Conservation (phyloP, 2,329 filamentous ascomycete genomes). For the Beauveria australis region DNA sequence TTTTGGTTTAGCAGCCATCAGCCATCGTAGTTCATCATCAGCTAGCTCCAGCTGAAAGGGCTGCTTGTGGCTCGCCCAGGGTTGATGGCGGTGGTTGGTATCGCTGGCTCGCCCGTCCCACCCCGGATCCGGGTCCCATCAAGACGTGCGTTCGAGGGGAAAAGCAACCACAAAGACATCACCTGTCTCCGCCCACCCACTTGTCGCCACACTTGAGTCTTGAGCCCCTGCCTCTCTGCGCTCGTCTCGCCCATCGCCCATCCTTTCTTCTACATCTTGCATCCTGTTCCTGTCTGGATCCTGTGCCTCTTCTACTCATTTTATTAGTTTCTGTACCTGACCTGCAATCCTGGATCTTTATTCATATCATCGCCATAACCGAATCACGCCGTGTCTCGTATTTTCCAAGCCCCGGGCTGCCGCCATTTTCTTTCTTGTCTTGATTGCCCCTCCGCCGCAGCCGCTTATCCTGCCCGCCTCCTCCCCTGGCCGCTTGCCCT, state of each 20-base stretch:
- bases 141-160: slow-evolving; percentile 22
- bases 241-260: background rate
- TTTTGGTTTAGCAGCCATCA: background rate
- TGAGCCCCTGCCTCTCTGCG: slow-evolving; percentile 8
- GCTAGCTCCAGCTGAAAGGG: slow-evolving; percentile 1
- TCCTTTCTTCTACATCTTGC: slow-evolving; percentile 5
- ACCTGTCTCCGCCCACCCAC: slow-evolving; percentile 19
- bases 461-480: slow-evolving; percentile 7
- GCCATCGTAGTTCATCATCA: slow-evolving; percentile 4
- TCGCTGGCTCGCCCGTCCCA: slow-evolving; percentile 11
- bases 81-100: slow-evolving; percentile 12
- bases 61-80: slow-evolving; percentile 4
- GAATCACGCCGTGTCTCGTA: slow-evolving; percentile 2
- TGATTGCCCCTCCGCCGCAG: background rate
- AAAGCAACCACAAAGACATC: slow-evolving; percentile 25
- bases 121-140: slow-evolving; percentile 29
- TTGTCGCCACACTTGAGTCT: slow-evolving; percentile 10
- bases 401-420: background rate
- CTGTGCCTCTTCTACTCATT: background rate
- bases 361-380: background rate
- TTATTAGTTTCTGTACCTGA: slow-evolving; percentile 1
- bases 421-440: background rate
- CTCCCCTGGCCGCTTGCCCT: slow-evolving; percentile 5
- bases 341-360: background rate
- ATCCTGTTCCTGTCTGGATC: slow-evolving; percentile 4